phyloP scores from a whole-genome alignment of 2,329 filamentous ascomycete genomes.

The Ceratocystis huliohia region DNA sequence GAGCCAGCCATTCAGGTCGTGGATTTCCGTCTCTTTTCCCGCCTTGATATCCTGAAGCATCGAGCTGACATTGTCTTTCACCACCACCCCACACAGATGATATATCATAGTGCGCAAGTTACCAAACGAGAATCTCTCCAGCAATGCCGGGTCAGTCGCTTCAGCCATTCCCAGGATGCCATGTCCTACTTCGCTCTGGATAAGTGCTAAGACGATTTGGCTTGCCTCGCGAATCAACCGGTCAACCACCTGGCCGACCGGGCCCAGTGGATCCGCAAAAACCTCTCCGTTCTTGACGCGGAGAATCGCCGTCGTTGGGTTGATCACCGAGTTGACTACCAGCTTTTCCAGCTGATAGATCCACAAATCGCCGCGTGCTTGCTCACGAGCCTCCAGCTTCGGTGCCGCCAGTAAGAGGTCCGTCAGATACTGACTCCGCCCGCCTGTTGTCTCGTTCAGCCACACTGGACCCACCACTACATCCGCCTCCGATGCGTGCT shows the following conservation, averaged over 20 bases:
- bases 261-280: conserved; percentile 39
- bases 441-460: conserved; percentile 22
- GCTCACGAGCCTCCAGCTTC: conserved; percentile 31
- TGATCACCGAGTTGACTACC: conserved; percentile 66
- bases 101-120: conserved; percentile 35
- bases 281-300: conserved; percentile 67
- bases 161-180: conserved; percentile 14
- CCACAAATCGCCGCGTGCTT: conserved; percentile 37
- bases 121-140: conserved; percentile 33
- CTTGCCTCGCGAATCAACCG: conserved; percentile 62
- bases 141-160: conserved; percentile 24
- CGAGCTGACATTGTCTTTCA: conserved; percentile 43
- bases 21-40: conserved; percentile 42
- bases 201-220: conserved; percentile 42
- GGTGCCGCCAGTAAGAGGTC: conserved; percentile 33
- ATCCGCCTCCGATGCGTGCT: conserved; percentile 40
- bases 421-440: conserved; percentile 29
- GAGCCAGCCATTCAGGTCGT: conserved; percentile 49
- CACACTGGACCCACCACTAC: conserved; percentile 38
- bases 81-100: conserved; percentile 26
- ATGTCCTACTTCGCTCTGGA: conserved; percentile 11
- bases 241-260: conserved; percentile 49
- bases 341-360: conserved; percentile 72
- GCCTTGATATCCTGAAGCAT: conserved; percentile 48
- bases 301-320: conserved; percentile 71